These are phyloP conservation scores for Clathrus columnatus DNA, from an alignment of 768 basidiomycete genomes.

Conservation along the genomic window DNA sequence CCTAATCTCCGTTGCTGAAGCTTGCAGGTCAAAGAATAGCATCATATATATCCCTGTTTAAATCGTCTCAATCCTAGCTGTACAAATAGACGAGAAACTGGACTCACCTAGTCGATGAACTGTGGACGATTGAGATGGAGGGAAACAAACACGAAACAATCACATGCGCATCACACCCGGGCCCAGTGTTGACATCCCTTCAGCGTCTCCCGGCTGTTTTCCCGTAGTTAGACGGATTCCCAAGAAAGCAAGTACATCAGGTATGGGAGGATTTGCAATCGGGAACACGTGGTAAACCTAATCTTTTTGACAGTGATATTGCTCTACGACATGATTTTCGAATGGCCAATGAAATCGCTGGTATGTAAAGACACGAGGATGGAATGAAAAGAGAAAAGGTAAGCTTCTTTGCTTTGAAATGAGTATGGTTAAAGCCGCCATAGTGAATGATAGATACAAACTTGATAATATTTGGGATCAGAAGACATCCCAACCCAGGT, in stretches of 20 bases:
- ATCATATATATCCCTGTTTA: constrained; percentile 44
- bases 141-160: constrained; percentile 20
- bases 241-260: constrained; percentile 64
- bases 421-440: neutral
- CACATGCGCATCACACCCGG: too few relatives aligned
- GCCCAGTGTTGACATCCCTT: constrained; percentile 65
- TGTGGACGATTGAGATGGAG: constrained; percentile 21
- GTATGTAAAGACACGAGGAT: constrained; percentile 26
- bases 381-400: neutral
- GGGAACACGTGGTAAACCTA: constrained; percentile 59
- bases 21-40: constrained; percentile 43
- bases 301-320: constrained; percentile 53
- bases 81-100: constrained; percentile 17
- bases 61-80: constrained; percentile 20
- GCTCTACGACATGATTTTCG: constrained; percentile 46
- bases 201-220: constrained; percentile 37
- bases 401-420: neutral
- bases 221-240: constrained; percentile 64
- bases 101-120: constrained; percentile 71
- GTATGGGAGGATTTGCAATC: constrained; percentile 70
- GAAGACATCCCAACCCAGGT: neutral
- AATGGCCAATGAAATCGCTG: constrained; percentile 50
- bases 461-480: neutral
- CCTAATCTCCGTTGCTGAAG: constrained; percentile 47
- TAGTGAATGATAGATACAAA: too few relatives aligned